Percentiles rank a stretch among this genome's conserved stretches.
phyloP scores from a whole-genome alignment of 495 filamentous ascomycete species.

The Podospora tetraspora region DNA sequence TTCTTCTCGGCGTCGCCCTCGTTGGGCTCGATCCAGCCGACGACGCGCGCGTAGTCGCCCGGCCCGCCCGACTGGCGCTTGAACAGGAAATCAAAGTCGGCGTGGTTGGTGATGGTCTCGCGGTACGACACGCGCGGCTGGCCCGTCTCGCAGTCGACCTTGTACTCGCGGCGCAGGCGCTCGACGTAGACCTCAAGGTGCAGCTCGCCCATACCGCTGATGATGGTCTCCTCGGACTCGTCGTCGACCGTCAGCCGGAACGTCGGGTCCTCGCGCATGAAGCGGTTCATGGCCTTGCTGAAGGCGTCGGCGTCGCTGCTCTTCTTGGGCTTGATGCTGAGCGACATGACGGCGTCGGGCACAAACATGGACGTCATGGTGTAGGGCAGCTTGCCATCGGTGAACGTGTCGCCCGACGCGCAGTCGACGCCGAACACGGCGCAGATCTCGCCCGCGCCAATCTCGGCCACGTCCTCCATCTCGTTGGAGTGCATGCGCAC shows the following conservation, averaged over 20 bases:
- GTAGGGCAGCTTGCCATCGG: constrained; percentile 88
- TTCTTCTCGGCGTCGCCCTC: constrained; percentile 62
- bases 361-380: constrained; percentile 99
- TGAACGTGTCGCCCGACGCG: constrained; percentile 97
- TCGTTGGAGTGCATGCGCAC: constrained; percentile 99
- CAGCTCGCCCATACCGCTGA: constrained; percentile 97
- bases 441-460: constrained; percentile 95
- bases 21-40: constrained; percentile 89
- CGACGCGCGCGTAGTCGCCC: constrained; percentile 91
- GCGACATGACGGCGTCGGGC: constrained; percentile 94
- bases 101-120: constrained; percentile 75
- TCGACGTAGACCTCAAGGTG: constrained; percentile 98
- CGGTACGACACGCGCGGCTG: constrained; percentile 97
- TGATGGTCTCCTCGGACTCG: constrained; percentile 92
- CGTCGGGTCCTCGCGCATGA: constrained; percentile 97
- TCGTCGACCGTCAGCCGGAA: constrained; percentile 90
- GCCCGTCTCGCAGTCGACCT: constrained; percentile 89
- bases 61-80: constrained; percentile 96
- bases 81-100: constrained; percentile 86
- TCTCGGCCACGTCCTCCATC: constrained; percentile 92
- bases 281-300: constrained; percentile 96
- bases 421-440: constrained; percentile 98
- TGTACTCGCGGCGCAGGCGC: constrained; percentile 96
- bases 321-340: constrained; percentile 94
- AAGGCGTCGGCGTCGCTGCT: constrained; percentile 91